Percentiles rank a stretch among this genome's conserved stretches.
phyloP scores from a whole-genome alignment of 768 basidiomycete genomes.

The Lyophyllum semitale region DNA sequence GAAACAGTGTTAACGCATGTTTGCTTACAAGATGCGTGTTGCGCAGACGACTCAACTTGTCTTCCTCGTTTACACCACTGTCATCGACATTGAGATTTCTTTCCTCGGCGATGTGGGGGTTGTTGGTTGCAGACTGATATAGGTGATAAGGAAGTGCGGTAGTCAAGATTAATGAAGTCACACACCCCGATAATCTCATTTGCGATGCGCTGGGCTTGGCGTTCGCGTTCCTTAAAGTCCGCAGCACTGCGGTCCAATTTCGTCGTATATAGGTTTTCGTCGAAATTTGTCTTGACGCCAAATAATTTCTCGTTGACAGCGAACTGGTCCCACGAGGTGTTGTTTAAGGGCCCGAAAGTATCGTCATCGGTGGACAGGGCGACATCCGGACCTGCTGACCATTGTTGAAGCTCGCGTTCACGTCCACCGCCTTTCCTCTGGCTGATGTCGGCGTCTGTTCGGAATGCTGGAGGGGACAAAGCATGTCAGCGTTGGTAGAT shows the following conservation, averaged over 20 bases:
- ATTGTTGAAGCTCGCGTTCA: conserved; percentile 82
- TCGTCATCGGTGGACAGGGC: conserved; percentile 55
- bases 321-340: conserved; percentile 85
- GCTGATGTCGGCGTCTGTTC: conserved; percentile 81
- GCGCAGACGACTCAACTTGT: conserved; percentile 64
- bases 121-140: conserved; percentile 59
- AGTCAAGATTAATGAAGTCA: conserved; percentile 12
- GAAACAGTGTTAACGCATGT: conserved; percentile 22
- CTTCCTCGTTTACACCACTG: conserved; percentile 87
- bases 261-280: conserved; percentile 95
- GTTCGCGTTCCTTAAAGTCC: conserved; percentile 88
- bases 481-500: conserved; percentile 5
- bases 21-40: conserved; percentile 8
- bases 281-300: conserved; percentile 88
- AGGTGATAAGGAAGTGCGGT: conserved; percentile 5
- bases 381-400: conserved; percentile 54
- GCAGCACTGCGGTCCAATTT: conserved; percentile 82
- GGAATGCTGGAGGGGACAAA: conserved; percentile 55
- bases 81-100: conserved; percentile 67
- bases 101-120: conserved; percentile 91
- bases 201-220: conserved; percentile 84
- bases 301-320: conserved; percentile 91
- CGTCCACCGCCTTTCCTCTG: conserved; percentile 51
- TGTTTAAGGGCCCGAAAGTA: conserved; percentile 62
- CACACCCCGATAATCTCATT: conserved; percentile 88